These are phyloP conservation scores for Metarhizium brunneum DNA, from an alignment of 2,329 filamentous ascomycete species.

Conservation along the genomic window DNA sequence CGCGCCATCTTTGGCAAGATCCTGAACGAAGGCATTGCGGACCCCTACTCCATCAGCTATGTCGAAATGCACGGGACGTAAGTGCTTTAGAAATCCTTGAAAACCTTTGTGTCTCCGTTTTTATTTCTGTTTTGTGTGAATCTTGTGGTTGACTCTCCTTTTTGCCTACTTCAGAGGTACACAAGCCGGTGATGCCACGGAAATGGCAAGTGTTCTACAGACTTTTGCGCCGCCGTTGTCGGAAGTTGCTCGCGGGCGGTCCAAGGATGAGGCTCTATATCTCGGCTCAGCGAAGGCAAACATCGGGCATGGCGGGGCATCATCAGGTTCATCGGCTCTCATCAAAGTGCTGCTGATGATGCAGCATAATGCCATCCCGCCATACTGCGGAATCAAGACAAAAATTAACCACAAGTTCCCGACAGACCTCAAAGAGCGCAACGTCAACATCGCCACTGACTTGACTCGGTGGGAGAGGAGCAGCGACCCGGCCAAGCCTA, in stretches of 20 bases:
- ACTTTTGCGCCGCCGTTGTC: constrained; percentile 32
- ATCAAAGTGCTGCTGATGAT: constrained; percentile 59
- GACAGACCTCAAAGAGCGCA: too few species aligned
- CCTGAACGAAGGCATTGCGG: constrained; percentile 62
- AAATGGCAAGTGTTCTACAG: constrained; percentile 68
- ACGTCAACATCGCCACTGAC: constrained; percentile 18
- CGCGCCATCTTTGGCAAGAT: constrained; percentile 57
- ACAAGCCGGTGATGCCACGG: constrained; percentile 74
- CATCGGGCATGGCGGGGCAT: constrained; percentile 53
- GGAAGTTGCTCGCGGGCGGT: constrained; percentile 13
- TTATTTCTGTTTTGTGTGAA: too few species aligned
- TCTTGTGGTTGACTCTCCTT: too few species aligned
- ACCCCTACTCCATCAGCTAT: constrained; percentile 69
- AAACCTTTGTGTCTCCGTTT: too few species aligned
- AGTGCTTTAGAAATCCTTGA: too few species aligned
- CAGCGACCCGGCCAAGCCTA: constrained; percentile 7
- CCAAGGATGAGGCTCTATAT: constrained; percentile 41
- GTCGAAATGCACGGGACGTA: constrained; percentile 73
- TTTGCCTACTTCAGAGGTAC: constrained; percentile 53
- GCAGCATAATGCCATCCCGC: constrained; percentile 52
- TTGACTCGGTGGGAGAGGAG: too few species aligned
- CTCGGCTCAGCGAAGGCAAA: constrained; percentile 55
- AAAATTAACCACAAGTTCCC: neutral
- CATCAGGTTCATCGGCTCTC: constrained; percentile 50
- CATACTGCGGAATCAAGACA: constrained; percentile 35